Percentiles rank a stretch among this genome's conserved stretches.
These are phyloP conservation scores for Ophiostoma fasciatum DNA, from an alignment of 2,329 filamentous ascomycete species.

Conservation along the genomic window DNA sequence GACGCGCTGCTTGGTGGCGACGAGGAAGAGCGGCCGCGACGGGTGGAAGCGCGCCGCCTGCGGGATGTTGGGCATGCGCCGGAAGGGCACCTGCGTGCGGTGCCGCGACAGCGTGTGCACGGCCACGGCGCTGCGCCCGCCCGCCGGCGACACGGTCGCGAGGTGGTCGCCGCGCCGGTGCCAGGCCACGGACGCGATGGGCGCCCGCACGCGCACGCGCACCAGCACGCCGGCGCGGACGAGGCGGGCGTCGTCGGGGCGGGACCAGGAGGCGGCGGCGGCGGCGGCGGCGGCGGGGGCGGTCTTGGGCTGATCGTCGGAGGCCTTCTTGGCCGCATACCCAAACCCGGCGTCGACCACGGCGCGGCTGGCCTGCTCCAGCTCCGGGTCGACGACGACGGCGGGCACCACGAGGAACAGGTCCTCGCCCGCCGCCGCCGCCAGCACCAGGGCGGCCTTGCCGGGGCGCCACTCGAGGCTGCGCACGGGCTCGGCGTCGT, in stretches of 20 bases:
- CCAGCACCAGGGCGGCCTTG: constrained; percentile 65
- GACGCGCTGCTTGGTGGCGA: constrained; percentile 86
- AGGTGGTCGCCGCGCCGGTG: constrained; percentile 92
- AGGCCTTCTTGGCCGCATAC: constrained; percentile 53
- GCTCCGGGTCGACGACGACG: constrained; percentile 48
- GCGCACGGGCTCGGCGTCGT: constrained; percentile 58
- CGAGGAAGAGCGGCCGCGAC: constrained; percentile 81
- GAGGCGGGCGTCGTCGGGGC: constrained; percentile 57
- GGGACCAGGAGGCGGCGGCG: constrained; percentile 66
- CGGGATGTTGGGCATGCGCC: constrained; percentile 54
- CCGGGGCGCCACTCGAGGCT: constrained; percentile 80
- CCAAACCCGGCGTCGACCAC: constrained; percentile 84
- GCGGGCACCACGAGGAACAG: constrained; percentile 73
- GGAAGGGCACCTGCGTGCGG: constrained; percentile 88
- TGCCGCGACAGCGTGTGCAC: constrained; percentile 95
- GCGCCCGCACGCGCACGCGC: constrained; percentile 62
- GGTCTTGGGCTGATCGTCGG: no score
- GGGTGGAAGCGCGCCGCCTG: constrained; percentile 94
- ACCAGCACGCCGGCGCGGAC: constrained; percentile 67
- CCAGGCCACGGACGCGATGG: constrained; percentile 83
- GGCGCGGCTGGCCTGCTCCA: constrained; percentile 60
- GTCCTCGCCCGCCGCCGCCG: constrained; percentile 71
- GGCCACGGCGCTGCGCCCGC: constrained; percentile 65
- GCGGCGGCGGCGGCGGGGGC: constrained; percentile 35
- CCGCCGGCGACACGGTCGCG: constrained; percentile 72